Evolutionary conservation across 2,329 filamentous ascomycete species (phyloP), one percentile per base, ranked within the genome.

Genomic region (Ceratocystis alfenasii): DNA sequence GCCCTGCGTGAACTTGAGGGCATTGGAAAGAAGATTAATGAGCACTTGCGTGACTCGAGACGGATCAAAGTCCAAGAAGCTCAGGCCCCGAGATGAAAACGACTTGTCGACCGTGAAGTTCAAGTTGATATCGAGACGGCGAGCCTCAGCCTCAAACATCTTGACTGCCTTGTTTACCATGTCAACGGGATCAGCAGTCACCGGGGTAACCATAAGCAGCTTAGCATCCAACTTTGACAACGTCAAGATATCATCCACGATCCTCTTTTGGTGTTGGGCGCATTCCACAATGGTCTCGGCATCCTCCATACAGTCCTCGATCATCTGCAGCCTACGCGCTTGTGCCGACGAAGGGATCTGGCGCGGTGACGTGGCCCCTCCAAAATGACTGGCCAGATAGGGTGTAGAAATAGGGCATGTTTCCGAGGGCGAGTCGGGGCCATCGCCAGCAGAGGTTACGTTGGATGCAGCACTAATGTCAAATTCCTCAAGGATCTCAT

Each of bases 1-100:
- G 0, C 79, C 79, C 45, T 84, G 84, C 0, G 89, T 93, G 72
- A 92, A 93, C 71, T 93, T 93, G 73, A 93, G 86, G 0, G 88
- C 87, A 71, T 93, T 93, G 6, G 88, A 89, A 7, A 89, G 82
- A 1, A 93, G 79, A 70, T 93, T 93, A 73, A 93, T 90, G 2
- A 92, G 78, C 0, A 92, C 87, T 73, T 93, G 89, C 63, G 88
- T 81, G 62, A 93, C 84, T 28, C 89, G 81, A 17, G 86, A 87
- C 0, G 89, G 86, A 72, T 93, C 89, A 33, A 90, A 74, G 44
- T 80, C 75, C 2, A 91, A 83, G 78, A 84, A 90, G 45, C 87
- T 83, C 44, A 88, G 76, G 0, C 75, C 75, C 1, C 86, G 76
- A 1, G 80, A 75, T 3, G 76, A 76, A 71, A 86, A 88, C 0